Evolutionary conservation across 768 basidiomycete species (phyloP), one percentile per base, ranked within the genome.

Genomic region (Tremella mesenterica): DNA sequence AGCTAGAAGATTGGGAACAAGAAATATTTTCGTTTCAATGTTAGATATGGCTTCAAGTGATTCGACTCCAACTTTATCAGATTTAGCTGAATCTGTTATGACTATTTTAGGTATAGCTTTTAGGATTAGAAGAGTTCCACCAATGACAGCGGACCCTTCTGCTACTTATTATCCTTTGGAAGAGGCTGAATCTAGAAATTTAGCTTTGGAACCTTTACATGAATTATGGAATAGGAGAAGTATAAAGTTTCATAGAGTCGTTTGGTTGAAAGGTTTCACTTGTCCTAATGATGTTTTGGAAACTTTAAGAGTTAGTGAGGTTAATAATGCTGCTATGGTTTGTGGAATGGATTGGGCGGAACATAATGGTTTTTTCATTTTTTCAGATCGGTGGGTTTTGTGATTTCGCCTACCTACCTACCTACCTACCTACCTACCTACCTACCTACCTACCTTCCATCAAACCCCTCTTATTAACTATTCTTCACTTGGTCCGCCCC

Each of bases 301-400:
- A 75, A 93, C 87, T 21, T 83, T 97, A 69, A 84, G 91, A 58
- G 85, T 96, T 56, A 88, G 86, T 70, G 79, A 85, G 60, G 80
- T 81, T 28, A 99, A 97, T 69, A 82, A 91, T 60, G 95, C 95
- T 2, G 88, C 91, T 0, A 89, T 99, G 88, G 90, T 96, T 1
- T 97, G 95, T 69, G 93, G 92, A n/a, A 97, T 97, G 93, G 95
- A 99, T 69, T 99, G 95, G 95, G 93, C 91, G 10, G 92, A 99
- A 73, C 86, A 91, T 65, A 88, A 90, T 59, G 91, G 91, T 0
- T 86, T 89, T 75, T 99, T 96, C 78, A 91, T 96, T 61, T 97
- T 95, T 75, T 96, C 92, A 16, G 93, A 96, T 74, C 79, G 93
- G 91, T 88, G 59, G 45, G 83, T 72, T 16, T 39, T 9, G 2